phyloP scores from a whole-genome alignment of 306 rosid genomes.

The Malus asiatica region DNA sequence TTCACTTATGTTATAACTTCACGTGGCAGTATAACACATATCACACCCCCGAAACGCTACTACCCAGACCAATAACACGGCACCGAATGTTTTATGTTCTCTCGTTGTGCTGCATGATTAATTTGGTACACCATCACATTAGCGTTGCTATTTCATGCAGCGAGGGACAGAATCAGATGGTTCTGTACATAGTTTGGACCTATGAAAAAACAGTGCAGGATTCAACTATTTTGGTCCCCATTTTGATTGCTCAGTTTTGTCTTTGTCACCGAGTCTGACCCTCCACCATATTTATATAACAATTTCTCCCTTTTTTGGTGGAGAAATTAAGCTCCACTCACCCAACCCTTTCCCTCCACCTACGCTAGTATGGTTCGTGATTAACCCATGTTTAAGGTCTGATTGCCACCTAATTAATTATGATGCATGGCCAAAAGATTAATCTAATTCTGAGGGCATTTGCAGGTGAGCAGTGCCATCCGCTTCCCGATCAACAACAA shows the following conservation, averaged over 20 bases:
- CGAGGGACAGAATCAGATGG: neutral
- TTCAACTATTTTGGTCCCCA: neutral
- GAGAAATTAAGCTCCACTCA: neutral
- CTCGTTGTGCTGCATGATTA: neutral
- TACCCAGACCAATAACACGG: neutral
- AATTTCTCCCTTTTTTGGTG: neutral
- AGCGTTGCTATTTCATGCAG: neutral
- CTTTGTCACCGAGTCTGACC: neutral
- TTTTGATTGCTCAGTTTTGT: neutral
- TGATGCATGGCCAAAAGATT: neutral
- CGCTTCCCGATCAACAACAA: neutral
- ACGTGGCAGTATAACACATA: neutral
- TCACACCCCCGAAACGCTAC: neutral
- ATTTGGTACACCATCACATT: neutral
- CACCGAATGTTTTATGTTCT: neutral
- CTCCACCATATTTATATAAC: neutral
- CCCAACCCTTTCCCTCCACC: neutral
- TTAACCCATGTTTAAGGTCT: neutral
- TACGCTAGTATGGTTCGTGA: neutral
- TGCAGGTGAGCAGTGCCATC: neutral
- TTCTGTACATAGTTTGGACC: neutral
- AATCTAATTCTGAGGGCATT: neutral
- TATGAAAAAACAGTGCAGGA: neutral
- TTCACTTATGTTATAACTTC: too few relatives aligned
- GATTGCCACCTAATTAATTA: neutral